A percentile compares a stretch with the other conserved stretches of the same genome.
phyloP scores from a whole-genome alignment of 2,329 filamentous ascomycete species.

The Kalaharituber pfeilii region DNA sequence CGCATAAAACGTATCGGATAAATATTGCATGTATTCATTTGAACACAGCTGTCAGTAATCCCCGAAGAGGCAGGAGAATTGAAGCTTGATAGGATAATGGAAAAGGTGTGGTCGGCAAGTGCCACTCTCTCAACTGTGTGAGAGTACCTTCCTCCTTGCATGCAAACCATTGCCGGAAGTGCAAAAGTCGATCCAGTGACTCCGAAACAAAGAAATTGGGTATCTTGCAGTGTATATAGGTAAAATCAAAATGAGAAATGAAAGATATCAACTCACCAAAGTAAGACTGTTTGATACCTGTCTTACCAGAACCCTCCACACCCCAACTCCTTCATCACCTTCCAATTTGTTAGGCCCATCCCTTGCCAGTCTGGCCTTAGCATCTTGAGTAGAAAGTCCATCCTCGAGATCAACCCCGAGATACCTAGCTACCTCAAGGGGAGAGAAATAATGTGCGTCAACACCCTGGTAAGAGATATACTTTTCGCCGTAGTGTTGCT shows the following conservation, averaged over 20 bases:
- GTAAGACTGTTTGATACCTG: conserved; percentile 64
- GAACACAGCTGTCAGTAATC: neutral
- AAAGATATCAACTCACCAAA: conserved; percentile 32
- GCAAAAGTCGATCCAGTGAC: neutral
- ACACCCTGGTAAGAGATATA: neutral
- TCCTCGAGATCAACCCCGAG: conserved; percentile 33
- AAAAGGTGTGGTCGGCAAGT: too few relatives aligned
- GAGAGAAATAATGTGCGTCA: conserved; percentile 13
- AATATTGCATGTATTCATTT: neutral
- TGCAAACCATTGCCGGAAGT: neutral
- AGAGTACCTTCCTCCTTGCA: too few relatives aligned
- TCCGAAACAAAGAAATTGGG: neutral
- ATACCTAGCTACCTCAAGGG: conserved; percentile 11
- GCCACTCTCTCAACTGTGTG: too few relatives aligned
- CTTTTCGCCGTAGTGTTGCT: neutral
- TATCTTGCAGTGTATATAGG: neutral
- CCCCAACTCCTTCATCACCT: conserved; percentile 51
- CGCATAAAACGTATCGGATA: neutral
- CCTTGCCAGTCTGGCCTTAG: conserved; percentile 44
- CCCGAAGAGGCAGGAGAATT: neutral
- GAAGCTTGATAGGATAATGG: neutral
- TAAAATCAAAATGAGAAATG: conserved; percentile 7
- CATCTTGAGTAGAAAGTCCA: conserved; percentile 48
- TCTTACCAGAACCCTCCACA: conserved; percentile 59
- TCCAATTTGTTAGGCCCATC: conserved; percentile 56